Percentiles rank a stretch among this genome's conserved stretches.
Evolutionary conservation across 805 yeast genomes (phyloP).

Genomic region (Sugiyamaella lignohabitans): DNA sequence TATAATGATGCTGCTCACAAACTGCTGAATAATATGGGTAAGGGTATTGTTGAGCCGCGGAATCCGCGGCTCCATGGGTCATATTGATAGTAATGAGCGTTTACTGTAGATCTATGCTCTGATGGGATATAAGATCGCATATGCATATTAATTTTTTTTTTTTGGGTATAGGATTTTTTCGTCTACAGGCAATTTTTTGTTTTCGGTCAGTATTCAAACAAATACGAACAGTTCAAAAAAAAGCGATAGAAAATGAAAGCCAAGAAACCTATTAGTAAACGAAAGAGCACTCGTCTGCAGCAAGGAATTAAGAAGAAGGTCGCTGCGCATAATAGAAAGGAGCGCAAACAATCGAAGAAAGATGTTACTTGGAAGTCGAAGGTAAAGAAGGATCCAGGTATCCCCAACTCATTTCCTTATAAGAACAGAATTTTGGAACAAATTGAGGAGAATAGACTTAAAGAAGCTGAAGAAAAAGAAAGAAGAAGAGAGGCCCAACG

Average conservation of each 20-base stretch:
- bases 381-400: constrained; percentile 82
- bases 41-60: no score
- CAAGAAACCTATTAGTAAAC: constrained; percentile 47
- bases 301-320: constrained; percentile 97
- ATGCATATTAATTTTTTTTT: no score
- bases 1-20: no score
- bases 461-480: constrained; percentile 36
- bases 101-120: no score
- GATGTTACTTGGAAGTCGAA: constrained; percentile 93
- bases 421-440: constrained; percentile 68
- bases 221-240: no score
- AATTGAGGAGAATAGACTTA: constrained; percentile 45
- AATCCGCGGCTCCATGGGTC: no score
- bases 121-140: no score
- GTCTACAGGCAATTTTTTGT: no score
- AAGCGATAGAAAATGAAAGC: constrained; percentile 13
- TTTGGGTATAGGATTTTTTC: no score
- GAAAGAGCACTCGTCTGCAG: constrained; percentile 86
- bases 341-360: constrained; percentile 72
- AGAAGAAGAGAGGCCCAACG: constrained; percentile 33
- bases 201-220: no score
- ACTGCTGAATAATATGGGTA: no score
- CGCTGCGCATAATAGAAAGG: constrained; percentile 83
- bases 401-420: constrained; percentile 92
- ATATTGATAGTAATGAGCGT: no score